Percentiles rank a stretch among this genome's conserved stretches.
Evolutionary conservation across 805 yeast genomes (phyloP).

Genomic region (Lachancea quebecensis): DNA sequence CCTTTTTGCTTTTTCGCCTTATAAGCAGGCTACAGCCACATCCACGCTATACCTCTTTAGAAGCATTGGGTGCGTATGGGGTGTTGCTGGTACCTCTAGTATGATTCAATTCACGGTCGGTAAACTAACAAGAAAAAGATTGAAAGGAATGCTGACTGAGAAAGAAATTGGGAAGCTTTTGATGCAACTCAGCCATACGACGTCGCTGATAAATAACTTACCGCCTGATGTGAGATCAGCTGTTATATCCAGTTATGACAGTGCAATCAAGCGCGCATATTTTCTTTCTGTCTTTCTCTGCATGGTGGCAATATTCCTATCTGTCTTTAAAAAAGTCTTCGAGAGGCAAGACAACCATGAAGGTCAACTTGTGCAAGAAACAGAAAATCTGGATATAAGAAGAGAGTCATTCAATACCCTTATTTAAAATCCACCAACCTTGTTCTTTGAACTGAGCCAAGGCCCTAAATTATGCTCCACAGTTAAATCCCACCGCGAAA

Average conservation of each 20-base stretch:
- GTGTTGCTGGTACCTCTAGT: constrained; percentile 27
- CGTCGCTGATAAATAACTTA: constrained; percentile 11
- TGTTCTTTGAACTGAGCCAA: too few relatives aligned
- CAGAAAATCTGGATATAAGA: too few relatives aligned
- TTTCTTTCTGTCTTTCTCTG: constrained; percentile 1
- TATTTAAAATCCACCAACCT: too few relatives aligned
- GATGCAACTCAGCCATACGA: constrained; percentile 10
- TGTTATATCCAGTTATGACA: constrained; percentile 10
- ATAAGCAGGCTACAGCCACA: constrained; percentile 36
- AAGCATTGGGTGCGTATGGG: constrained; percentile 38
- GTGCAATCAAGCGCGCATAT: not conserved
- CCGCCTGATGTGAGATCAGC: constrained; percentile 9
- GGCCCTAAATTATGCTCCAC: too few relatives aligned
- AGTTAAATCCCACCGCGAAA: too few relatives aligned
- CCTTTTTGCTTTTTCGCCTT: constrained; percentile 29
- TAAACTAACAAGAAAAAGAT: constrained; percentile 2
- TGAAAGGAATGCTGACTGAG: constrained; percentile 9
- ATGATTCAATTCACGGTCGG: constrained; percentile 12
- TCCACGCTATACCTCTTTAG: constrained; percentile 35
- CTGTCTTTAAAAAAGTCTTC: too few relatives aligned
- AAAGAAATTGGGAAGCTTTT: constrained; percentile 9
- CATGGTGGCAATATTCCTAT: not conserved
- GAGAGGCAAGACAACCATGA: too few relatives aligned
- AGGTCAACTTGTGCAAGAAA: too few relatives aligned
- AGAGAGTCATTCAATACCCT: too few relatives aligned